Base-by-base conservation (phyloP, 371 early-diverging fungal genomes). In the Blakeslea trispora region DNA sequence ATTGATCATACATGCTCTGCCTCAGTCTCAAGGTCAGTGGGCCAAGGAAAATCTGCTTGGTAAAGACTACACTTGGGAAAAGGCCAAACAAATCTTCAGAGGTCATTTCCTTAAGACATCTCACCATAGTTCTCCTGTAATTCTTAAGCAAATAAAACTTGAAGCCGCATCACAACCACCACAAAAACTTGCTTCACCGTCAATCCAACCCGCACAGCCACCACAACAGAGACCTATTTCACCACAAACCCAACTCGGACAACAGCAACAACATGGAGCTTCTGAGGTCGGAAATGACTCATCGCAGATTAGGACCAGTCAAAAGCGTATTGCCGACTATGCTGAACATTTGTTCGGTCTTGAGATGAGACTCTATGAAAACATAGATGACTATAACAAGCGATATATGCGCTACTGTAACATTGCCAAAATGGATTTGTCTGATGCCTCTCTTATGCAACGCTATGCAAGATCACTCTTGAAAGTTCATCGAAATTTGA, bases 351-450 rank as follows among this genome's bases (percentile, higher is more conserved):
- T 50, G 13, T n/a, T 50, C 1, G n/a, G 40, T 37, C 39, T 50
- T 21, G 50, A 50, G 15, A 50, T 50, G 40, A 50, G 44, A 1
- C 45, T 69, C 14, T 55, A 59, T 14, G 55, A 55, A 9, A 43
- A 43, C 34, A 50, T 53, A 32, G 64, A 54, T 22, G 63, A 66
- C 19, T 40, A 61, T 13, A 52, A 52, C 32, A 52, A 15, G 18
- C 53, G 42, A 24, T 42, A 55, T 39, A 23, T 76, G n/a, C 50
- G 50, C 15, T 50, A 63, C 51, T 19, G 54, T 61, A 15, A 75
- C 79, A 47, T 58, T 83, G 10, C 61, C 68, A 5, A 47, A 58
- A 15, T 84, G 78, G 54, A 77, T 40, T 15, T 50, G 6, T 22
- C 13, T 37, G 50, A 37, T 13, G 14, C 18, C 4, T 22, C 24